These are phyloP conservation scores for Endocalyx cinctus DNA, from an alignment of 2,329 filamentous ascomycete genomes.

Conservation along the genomic window DNA sequence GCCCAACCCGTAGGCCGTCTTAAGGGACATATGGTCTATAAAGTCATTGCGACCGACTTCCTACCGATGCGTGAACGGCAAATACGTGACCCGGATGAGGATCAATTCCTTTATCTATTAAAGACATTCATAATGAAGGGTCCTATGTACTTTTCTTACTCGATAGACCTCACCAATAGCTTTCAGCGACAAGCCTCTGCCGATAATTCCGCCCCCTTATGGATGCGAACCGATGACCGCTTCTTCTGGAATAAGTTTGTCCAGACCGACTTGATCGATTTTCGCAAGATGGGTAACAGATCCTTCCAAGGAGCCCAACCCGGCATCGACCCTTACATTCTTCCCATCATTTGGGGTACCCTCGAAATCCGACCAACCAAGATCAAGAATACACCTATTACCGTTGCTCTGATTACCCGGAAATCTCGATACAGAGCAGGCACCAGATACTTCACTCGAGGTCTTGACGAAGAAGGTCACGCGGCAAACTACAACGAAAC, in stretches of 20 bases:
- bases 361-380: constrained; percentile 82
- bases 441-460: constrained; percentile 91
- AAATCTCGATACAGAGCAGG: constrained; percentile 84
- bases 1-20: constrained; percentile 84
- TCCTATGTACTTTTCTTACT: constrained; percentile 98
- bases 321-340: constrained; percentile 82
- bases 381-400: constrained; percentile 80
- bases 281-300: constrained; percentile 61
- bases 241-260: constrained; percentile 99
- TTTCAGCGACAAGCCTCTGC: constrained; percentile 88
- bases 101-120: constrained; percentile 79
- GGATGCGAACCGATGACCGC: constrained; percentile 89
- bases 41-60: constrained; percentile 84
- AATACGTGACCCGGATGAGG: constrained; percentile 89
- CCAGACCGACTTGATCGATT: constrained; percentile 86
- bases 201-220: constrained; percentile 69
- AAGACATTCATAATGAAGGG: constrained; percentile 76
- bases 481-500: constrained; percentile 99
- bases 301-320: constrained; percentile 66
- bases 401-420: constrained; percentile 81
- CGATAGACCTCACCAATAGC: constrained; percentile 90
- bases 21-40: constrained; percentile 96
- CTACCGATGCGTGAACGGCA: constrained; percentile 88
- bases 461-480: constrained; percentile 87
- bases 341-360: constrained; percentile 96